Base-by-base conservation (phyloP, 139 green algal genomes). In the Closterium sp. region DNA sequence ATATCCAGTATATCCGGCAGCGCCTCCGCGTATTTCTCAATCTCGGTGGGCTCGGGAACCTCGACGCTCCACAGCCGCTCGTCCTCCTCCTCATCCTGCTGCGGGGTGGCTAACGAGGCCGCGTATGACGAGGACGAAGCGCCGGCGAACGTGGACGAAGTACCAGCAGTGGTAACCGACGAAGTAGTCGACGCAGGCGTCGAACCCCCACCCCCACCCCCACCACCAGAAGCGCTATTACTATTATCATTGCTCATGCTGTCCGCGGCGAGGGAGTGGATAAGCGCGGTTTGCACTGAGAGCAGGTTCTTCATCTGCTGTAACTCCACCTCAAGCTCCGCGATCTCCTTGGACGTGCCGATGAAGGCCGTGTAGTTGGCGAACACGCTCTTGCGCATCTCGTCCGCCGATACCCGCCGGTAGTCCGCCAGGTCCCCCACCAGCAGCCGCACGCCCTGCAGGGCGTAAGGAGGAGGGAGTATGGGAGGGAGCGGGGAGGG, bases 381-480 rank as follows among this genome's bases (percentile, higher is more conserved):
- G 22, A 90, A 89, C 84, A 95, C 92, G 90, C 45, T 95, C 89
- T 90, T 92, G 22, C 92, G 90, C 92, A 95, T 95, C 85, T 95
- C 92, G 21, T 93, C 92, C 9, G 90, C 90, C 2, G 90, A 93
- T 13, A 88, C 38, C 1, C 27, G 27, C 79, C 32, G 10, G n/a
- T 90, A 70, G 19, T 91, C 29, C 73, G 31, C 30, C 85, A 95
- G 92, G 38, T 93, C 89, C 24, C 79, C 79, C 13, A 87, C 79
- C 79, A 87, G 79, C 79, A 29, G 79, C 11, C 79, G 79, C 13
- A 87, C n/a, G 9, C 79, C 79, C 79, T 87, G 70, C 62, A 32
- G 70, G 24, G 38, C 2, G 87, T 2, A 30, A 85, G 9, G 11
- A 88, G 30, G 4, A 13, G 45, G 42, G 42, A 62, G n/a, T n/a